These are phyloP conservation scores for Oenanthe sinensis DNA, from an alignment of 129 eudicot genomes.

Conservation along the genomic window DNA sequence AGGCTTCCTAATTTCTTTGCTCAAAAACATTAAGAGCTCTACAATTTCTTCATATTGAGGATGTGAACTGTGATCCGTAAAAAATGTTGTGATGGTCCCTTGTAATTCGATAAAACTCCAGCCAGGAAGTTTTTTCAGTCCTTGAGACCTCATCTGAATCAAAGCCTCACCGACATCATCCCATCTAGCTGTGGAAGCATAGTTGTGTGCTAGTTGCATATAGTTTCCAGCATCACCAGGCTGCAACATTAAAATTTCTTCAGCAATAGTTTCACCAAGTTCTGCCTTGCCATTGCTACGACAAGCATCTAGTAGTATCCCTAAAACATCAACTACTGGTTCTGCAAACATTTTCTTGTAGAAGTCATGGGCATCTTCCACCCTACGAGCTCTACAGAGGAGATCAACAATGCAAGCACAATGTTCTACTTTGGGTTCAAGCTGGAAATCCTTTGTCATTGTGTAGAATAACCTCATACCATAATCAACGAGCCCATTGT, in stretches of 20 bases:
- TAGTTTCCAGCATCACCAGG: conserved; percentile 63
- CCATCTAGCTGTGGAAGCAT: conserved; percentile 77
- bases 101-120: conserved; percentile 85
- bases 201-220: conserved; percentile 72
- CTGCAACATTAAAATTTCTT: conserved; percentile 42
- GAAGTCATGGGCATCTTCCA: conserved; percentile 57
- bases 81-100: conserved; percentile 64
- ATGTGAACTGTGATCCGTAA: conserved; percentile 56
- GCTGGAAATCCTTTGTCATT: conserved; percentile 41
- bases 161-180: conserved; percentile 79
- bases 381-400: conserved; percentile 73
- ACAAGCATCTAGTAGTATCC: conserved; percentile 85
- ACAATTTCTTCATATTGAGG: conserved; percentile 46
- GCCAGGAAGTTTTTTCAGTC: conserved; percentile 72
- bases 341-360: conserved; percentile 43
- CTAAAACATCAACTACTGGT: conserved; percentile 64
- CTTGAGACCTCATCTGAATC: conserved; percentile 79
- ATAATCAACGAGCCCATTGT: conserved; percentile 65
- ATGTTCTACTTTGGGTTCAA: conserved; percentile 74
- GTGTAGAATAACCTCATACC: conserved; percentile 57
- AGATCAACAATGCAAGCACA: conserved; percentile 86
- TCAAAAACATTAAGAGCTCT: conserved; percentile 38
- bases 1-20: conserved; percentile 22
- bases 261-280: conserved; percentile 42
- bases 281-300: conserved; percentile 36